Base-by-base conservation (phyloP, 75 land plant species). In the Pseudotsuga menziesii region DNA sequence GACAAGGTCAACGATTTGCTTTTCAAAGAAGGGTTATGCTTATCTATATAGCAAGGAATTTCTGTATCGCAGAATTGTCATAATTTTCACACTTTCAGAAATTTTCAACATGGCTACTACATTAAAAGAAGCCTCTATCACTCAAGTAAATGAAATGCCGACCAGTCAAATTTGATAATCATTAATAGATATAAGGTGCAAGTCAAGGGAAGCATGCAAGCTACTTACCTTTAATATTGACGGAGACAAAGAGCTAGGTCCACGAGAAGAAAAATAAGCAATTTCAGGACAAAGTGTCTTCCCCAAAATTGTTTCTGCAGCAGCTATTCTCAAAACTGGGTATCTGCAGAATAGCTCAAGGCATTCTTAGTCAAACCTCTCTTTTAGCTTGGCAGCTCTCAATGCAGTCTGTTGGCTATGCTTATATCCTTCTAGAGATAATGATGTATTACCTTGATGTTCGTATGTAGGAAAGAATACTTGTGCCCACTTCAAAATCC, bases 261-360 rank as follows among this genome's bases (percentile, higher is more conserved):
- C 93, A 74, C 89, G 71, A 52, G 92, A 86, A 20, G 93, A 91
- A 79, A 90, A 91, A 58, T 61, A 79, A 15, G 92, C 89, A 72
- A 91, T 74, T 52, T 79, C 76, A 32, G 93, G 92, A 13, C 92
- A 73, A 22, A 81, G 61, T 41, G 80, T 70, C 48, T 73, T 66
- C 12, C 84, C 85, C 16, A 89, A 20, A n/a, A 62, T 72, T 35
- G 92, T 91, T 56, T 74, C 77, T 32, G 88, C 64, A 15, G 60
- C 67, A 41, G 80, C 82, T 59, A 89, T 78, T 77, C 80, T 82
- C 26, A 88, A 77, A 29, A 76, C 27, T 56, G 90, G 90, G 57
- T 54, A 77, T 69, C 86, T 84, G 83, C 27, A 54, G 41, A 22
- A 66, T 64, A 25, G 39, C 72, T n/a, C 72, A 69, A 41, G 72